Evolutionary conservation across 495 filamentous ascomycete species (phyloP).

Genomic region (Xylaria cubensis): DNA sequence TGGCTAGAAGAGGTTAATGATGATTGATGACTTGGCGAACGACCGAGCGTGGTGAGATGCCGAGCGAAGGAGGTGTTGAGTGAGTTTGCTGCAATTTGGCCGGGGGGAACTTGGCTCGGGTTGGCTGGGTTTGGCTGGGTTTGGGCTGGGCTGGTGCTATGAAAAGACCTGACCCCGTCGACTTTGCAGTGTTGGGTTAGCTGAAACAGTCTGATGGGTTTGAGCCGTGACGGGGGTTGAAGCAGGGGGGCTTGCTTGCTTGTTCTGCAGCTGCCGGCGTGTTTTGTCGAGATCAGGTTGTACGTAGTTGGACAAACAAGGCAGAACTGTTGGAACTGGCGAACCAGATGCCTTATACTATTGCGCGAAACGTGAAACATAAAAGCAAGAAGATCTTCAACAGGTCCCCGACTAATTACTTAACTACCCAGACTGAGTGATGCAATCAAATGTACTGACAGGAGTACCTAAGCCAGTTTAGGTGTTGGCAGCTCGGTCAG

Average conservation of each 20-base stretch:
- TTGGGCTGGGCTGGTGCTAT: conserved; percentile 17
- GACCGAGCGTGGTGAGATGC: conserved; percentile 22
- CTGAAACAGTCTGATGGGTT: conserved; percentile 56
- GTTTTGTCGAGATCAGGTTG: conserved; percentile 7
- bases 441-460: neutral
- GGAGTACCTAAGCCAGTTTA: neutral
- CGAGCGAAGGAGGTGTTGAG: conserved; percentile 20
- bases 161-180: conserved; percentile 25
- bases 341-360: neutral
- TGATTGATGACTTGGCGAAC: conserved; percentile 21
- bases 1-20: conserved; percentile 2
- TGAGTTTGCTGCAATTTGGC: conserved; percentile 8
- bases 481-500: conserved; percentile 9
- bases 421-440: neutral
- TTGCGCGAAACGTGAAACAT: neutral
- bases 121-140: neutral
- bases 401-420: neutral
- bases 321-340: neutral
- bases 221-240: conserved; percentile 33
- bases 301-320: neutral
- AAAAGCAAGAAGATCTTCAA: neutral
- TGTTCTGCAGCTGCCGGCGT: neutral
- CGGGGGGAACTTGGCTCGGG: conserved; percentile 14
- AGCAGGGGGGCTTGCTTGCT: conserved; percentile 6
- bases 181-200: conserved; percentile 43